Percentiles rank a stretch among this genome's conserved stretches.
These are phyloP conservation scores for Alloascoidea hylecoeti DNA, from an alignment of 805 yeast species.

Conservation along the genomic window DNA sequence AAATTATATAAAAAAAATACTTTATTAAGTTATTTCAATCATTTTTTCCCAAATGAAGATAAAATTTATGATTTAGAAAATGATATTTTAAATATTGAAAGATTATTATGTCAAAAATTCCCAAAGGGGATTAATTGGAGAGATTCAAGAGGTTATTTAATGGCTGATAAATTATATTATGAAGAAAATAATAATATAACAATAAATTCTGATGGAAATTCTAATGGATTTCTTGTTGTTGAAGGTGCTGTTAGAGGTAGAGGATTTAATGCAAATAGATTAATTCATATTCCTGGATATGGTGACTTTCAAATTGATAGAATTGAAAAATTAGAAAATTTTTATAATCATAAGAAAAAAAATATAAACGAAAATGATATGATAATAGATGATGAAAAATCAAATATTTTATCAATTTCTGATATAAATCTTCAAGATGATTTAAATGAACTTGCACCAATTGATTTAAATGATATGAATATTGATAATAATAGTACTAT, in stretches of 20 bases:
- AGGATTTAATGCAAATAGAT: constrained; percentile 65
- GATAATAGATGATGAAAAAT: constrained; percentile 17
- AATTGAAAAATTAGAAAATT: constrained; percentile 36
- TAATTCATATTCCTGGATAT: constrained; percentile 75
- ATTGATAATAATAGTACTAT: constrained; percentile 17
- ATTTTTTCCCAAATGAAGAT: constrained; percentile 72
- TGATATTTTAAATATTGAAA: constrained; percentile 60
- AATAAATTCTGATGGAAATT: constrained; percentile 8
- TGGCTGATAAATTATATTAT: constrained; percentile 53
- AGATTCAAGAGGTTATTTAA: constrained; percentile 77
- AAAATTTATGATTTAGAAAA: constrained; percentile 55
- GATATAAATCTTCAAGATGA: constrained; percentile 16
- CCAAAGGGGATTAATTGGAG: constrained; percentile 88
- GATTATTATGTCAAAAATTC: constrained; percentile 71
- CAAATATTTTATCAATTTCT: constrained; percentile 14
- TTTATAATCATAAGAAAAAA: constrained; percentile 5
- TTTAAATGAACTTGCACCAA: constrained; percentile 14
- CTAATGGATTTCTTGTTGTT: constrained; percentile 32
- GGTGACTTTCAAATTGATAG: constrained; percentile 77
- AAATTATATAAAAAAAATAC: constrained; percentile 60
- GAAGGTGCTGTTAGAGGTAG: constrained; percentile 79
- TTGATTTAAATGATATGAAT: constrained; percentile 9
- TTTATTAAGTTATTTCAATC: constrained; percentile 48
- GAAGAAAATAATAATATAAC: constrained; percentile 15
- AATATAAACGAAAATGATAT: constrained; percentile 17